phyloP scores from a whole-genome alignment of 2,329 filamentous ascomycete genomes.

The Aquanectria penicillioides region DNA sequence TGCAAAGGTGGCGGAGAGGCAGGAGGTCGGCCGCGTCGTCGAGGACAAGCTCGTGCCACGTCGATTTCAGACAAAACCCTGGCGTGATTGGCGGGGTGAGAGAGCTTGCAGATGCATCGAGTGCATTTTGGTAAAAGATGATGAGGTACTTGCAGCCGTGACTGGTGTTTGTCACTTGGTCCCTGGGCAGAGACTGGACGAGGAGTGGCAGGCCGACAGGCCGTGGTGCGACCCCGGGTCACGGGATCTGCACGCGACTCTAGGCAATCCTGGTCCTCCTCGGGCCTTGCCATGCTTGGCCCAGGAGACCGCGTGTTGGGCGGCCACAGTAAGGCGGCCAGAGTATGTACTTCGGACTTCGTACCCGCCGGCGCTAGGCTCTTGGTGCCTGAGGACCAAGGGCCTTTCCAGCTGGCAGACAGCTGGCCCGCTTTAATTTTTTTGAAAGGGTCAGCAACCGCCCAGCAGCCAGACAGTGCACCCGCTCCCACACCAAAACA shows the following conservation, averaged over 20 bases:
- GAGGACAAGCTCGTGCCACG: slow-evolving; percentile 11
- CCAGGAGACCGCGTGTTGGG: no score
- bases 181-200: not conserved
- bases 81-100: not conserved
- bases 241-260: slow-evolving; percentile 29
- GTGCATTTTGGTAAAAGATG: not conserved
- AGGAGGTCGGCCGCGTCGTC: not conserved
- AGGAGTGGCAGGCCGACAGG: slow-evolving; percentile 11
- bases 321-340: no score
- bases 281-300: no score
- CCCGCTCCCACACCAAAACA: slow-evolving; percentile 40
- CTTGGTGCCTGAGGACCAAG: slow-evolving; percentile 28
- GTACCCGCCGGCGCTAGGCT: not conserved
- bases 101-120: slow-evolving; percentile 6
- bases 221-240: slow-evolving; percentile 26
- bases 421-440: slow-evolving; percentile 26
- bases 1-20: not conserved
- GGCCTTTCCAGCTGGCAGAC: not conserved
- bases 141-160: not conserved
- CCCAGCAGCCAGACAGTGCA: slow-evolving; percentile 28
- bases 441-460: slow-evolving; percentile 36
- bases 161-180: not conserved
- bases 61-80: not conserved
- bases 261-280: no score
- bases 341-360: no score